phyloP scores from a whole-genome alignment of 164 flowering plant species.

The Vitis riparia region DNA sequence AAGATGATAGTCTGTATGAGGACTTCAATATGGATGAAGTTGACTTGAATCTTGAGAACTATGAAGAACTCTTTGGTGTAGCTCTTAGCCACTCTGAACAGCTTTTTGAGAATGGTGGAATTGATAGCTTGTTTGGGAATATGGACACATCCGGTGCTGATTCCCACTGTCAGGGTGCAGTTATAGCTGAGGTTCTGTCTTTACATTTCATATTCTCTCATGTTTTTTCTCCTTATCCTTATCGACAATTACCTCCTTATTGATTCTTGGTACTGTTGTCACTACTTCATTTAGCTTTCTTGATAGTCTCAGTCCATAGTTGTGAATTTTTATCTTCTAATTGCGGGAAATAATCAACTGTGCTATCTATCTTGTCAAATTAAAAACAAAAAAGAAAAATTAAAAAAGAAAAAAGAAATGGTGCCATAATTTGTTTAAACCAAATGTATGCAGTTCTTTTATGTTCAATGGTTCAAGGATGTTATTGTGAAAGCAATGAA shows the following conservation, averaged over 20 bases:
- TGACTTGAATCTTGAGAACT: slow-evolving; percentile 76
- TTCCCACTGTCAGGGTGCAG: slow-evolving; percentile 52
- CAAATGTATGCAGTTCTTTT: too few relatives aligned
- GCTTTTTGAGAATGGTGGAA: slow-evolving; percentile 72
- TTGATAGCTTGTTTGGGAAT: slow-evolving; percentile 68
- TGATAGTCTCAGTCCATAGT: background rate
- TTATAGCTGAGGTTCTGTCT: slow-evolving; percentile 50
- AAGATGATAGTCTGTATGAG: slow-evolving; percentile 56
- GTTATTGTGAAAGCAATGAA: too few relatives aligned
- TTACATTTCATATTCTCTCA: background rate
- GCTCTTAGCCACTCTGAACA: slow-evolving; percentile 58
- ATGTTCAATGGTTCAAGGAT: too few relatives aligned
- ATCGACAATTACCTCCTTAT: background rate
- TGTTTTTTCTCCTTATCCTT: background rate
- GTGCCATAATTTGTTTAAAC: too few relatives aligned
- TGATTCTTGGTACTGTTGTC: background rate
- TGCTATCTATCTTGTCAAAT: too few relatives aligned
- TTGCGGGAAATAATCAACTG: too few relatives aligned
- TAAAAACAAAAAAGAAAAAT: too few relatives aligned
- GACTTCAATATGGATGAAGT: slow-evolving; percentile 74
- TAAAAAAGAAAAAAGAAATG: too few relatives aligned
- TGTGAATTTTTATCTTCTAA: background rate
- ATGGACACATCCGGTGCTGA: slow-evolving; percentile 54
- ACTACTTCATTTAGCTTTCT: background rate
- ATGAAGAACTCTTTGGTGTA: slow-evolving; percentile 81